phyloP scores from a whole-genome alignment of 805 yeast genomes.

The Hanseniaspora valbyensis region DNA sequence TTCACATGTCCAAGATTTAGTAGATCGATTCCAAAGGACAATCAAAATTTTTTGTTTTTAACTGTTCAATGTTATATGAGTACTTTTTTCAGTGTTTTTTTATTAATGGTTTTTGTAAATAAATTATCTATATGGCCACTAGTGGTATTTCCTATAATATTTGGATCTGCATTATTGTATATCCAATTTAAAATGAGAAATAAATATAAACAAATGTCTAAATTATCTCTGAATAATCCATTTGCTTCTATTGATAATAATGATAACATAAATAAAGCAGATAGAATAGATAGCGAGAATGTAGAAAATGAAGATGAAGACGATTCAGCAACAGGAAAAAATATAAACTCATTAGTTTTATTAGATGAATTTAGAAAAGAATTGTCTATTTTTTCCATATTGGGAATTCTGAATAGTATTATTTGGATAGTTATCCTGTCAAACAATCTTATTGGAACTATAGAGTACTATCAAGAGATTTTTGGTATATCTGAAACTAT shows the following conservation, averaged over 20 bases:
- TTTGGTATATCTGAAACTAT: constrained; percentile 60
- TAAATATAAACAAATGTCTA: constrained; percentile 19
- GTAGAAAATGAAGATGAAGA: constrained; percentile 19
- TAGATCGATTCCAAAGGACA: constrained; percentile 20
- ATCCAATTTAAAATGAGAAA: constrained; percentile 18
- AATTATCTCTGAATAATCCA: constrained; percentile 22
- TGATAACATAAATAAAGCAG: constrained; percentile 17
- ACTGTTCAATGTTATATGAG: constrained; percentile 27
- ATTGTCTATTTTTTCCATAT: constrained; percentile 13
- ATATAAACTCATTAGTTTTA: not conserved
- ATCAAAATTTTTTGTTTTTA: constrained; percentile 21
- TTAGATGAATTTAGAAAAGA: constrained; percentile 16
- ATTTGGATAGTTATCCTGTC: constrained; percentile 29
- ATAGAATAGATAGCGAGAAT: too few species aligned
- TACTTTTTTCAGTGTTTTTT: constrained; percentile 23
- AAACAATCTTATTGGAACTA: constrained; percentile 28
- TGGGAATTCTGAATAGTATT: constrained; percentile 28
- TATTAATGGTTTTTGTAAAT: constrained; percentile 21
- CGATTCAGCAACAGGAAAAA: not conserved
- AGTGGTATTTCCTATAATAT: constrained; percentile 17
- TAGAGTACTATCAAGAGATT: constrained; percentile 27
- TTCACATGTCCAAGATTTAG: constrained; percentile 30
- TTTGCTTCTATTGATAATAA: constrained; percentile 8
- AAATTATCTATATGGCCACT: constrained; percentile 14
- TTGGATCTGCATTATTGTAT: constrained; percentile 16